Evolutionary conservation across 2,329 filamentous ascomycete genomes (phyloP).

Genomic region (Nothophaeocryptopus gaeumannii): DNA sequence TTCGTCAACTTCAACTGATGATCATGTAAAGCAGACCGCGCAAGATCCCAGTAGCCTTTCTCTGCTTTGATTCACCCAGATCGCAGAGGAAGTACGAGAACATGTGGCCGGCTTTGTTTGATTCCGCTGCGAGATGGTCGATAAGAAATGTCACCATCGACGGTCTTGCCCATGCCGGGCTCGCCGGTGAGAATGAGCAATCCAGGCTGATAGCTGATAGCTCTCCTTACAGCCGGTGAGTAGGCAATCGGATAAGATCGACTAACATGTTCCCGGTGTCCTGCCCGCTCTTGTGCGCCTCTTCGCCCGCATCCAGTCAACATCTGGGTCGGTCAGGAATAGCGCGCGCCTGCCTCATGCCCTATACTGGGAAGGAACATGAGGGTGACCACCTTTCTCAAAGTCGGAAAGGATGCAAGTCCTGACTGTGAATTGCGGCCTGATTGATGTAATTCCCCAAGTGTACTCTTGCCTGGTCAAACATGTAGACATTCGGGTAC

Average conservation of each 20-base stretch:
- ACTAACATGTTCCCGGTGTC: neutral
- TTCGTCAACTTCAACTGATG: neutral
- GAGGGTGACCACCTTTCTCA: neutral
- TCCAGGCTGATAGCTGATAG: neutral
- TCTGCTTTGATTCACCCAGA: constrained; percentile 4
- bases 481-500: no score
- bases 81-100: constrained; percentile 12
- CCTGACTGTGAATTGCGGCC: no score
- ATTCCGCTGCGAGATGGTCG: neutral
- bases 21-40: constrained; percentile 8
- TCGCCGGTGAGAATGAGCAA: constrained; percentile 6
- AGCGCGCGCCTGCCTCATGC: neutral
- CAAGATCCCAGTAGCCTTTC: constrained; percentile 3
- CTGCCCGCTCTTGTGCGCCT: neutral
- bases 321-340: constrained; percentile 2
- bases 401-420: neutral
- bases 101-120: neutral
- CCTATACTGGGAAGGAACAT: neutral
- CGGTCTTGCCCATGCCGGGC: constrained; percentile 10
- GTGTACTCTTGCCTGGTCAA: no score
- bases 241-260: neutral
- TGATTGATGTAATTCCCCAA: no score
- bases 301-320: neutral
- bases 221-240: neutral
- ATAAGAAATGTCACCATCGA: constrained; percentile 9